Conservation (phyloP, 2,329 filamentous ascomycete genomes). For the Nothophaeocryptopus gaeumannii region DNA sequence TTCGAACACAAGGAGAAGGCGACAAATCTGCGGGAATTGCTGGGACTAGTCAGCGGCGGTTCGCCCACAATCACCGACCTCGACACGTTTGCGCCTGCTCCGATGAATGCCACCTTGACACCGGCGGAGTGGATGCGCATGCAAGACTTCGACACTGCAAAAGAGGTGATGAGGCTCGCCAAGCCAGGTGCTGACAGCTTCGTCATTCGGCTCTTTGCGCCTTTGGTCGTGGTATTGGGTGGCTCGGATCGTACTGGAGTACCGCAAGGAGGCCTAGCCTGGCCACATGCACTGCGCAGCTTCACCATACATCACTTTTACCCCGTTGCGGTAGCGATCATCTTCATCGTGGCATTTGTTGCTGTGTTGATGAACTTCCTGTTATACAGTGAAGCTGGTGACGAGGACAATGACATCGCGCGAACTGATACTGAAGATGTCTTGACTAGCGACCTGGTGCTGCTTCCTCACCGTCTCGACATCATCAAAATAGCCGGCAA, state of each 20-base stretch:
- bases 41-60: conserved; percentile 26
- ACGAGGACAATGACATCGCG: conserved; percentile 42
- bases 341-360: conserved; percentile 63
- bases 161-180: conserved; percentile 71
- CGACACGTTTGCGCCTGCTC: conserved; percentile 44
- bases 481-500: conserved; percentile 64
- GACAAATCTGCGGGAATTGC: conserved; percentile 31
- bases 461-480: conserved; percentile 65
- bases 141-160: conserved; percentile 75
- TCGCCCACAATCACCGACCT: conserved; percentile 21
- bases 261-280: conserved; percentile 42
- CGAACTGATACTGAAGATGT: conserved; percentile 50
- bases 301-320: conserved; percentile 65
- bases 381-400: conserved; percentile 60
- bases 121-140: conserved; percentile 72
- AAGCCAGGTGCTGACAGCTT: conserved; percentile 71
- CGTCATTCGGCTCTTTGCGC: conserved; percentile 70
- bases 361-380: conserved; percentile 72
- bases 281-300: conserved; percentile 51
- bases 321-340: conserved; percentile 61
- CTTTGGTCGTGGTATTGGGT: conserved; percentile 68
- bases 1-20: conserved; percentile 57
- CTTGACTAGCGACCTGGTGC: conserved; percentile 60
- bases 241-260: conserved; percentile 62
- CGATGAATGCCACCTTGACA: conserved; percentile 72